These are phyloP conservation scores for Phaffomyces antillensis DNA, from an alignment of 805 yeast species.

Conservation along the genomic window DNA sequence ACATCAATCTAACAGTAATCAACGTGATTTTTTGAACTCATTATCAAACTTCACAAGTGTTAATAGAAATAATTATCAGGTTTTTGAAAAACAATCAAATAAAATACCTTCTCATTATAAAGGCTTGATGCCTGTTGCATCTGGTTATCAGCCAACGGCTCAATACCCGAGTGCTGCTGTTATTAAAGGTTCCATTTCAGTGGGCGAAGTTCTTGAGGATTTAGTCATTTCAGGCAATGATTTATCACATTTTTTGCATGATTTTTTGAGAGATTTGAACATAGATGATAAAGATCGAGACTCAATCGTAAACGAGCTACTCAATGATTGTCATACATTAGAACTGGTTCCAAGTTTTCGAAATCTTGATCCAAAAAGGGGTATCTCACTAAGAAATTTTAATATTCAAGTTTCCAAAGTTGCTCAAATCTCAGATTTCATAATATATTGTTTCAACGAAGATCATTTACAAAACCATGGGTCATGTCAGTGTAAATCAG, in stretches of 20 bases:
- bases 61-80: conserved; percentile 16
- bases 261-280: conserved; percentile 18
- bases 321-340: conserved; percentile 24
- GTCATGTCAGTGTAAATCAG: conserved; percentile 30
- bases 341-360: conserved; percentile 44
- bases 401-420: conserved; percentile 80
- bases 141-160: conserved; percentile 23
- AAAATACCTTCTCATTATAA: conserved; percentile 17
- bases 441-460: conserved; percentile 61
- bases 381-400: conserved; percentile 76
- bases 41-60: conserved; percentile 18
- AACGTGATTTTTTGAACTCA: conserved; percentile 17
- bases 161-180: conserved; percentile 35
- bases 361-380: conserved; percentile 59
- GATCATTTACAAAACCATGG: conserved; percentile 23
- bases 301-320: conserved; percentile 11
- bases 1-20: conserved; percentile 21
- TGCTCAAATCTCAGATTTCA: conserved; percentile 65
- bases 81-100: conserved; percentile 12
- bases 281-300: conserved; percentile 11
- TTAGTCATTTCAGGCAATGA: conserved; percentile 36
- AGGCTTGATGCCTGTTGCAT: conserved; percentile 21
- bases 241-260: conserved; percentile 17
- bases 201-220: conserved; percentile 46
- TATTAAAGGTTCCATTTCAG: conserved; percentile 47